These are phyloP conservation scores for Tetrapisispora pingtungensis DNA, from an alignment of 805 yeast species.

Conservation along the genomic window DNA sequence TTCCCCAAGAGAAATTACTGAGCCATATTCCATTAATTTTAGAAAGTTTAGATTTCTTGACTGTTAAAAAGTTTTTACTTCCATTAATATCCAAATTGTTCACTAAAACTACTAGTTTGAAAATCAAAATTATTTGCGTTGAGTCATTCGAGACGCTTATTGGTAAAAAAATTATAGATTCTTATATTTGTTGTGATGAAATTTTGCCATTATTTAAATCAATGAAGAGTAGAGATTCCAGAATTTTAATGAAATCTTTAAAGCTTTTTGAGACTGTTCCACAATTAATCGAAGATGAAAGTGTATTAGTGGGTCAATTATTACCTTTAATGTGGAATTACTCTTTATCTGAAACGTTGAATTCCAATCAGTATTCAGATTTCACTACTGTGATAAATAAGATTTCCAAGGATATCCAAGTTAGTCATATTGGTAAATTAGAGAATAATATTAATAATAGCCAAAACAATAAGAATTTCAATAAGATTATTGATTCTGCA, in stretches of 20 bases:
- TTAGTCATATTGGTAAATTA: slow-evolving; percentile 31
- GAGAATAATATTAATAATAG: slow-evolving; percentile 15
- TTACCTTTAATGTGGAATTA: slow-evolving; percentile 45
- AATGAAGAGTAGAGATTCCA: slow-evolving; percentile 67
- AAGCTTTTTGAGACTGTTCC: slow-evolving; percentile 32
- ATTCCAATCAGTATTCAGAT: slow-evolving; percentile 32
- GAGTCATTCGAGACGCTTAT: slow-evolving; percentile 50
- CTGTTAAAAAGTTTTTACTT: slow-evolving; percentile 63
- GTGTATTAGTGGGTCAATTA: slow-evolving; percentile 40
- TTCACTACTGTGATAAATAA: slow-evolving; percentile 33
- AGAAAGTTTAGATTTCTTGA: slow-evolving; percentile 50
- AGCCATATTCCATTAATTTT: slow-evolving; percentile 33
- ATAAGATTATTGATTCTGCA: slow-evolving; percentile 16
- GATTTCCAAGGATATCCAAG: slow-evolving; percentile 37
- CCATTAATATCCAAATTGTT: slow-evolving; percentile 66
- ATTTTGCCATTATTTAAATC: slow-evolving; percentile 68
- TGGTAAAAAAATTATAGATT: slow-evolving; percentile 54
- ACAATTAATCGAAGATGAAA: slow-evolving; percentile 37
- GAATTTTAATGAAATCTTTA: slow-evolving; percentile 44
- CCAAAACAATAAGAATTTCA: slow-evolving; percentile 17
- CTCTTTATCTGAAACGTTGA: slow-evolving; percentile 38
- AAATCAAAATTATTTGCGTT: slow-evolving; percentile 64
- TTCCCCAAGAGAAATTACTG: slow-evolving; percentile 45
- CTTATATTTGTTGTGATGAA: slow-evolving; percentile 61
- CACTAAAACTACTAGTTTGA: slow-evolving; percentile 72